These are phyloP conservation scores for Leucocoprinus leucothites DNA, from an alignment of 768 basidiomycete genomes.

Conservation along the genomic window DNA sequence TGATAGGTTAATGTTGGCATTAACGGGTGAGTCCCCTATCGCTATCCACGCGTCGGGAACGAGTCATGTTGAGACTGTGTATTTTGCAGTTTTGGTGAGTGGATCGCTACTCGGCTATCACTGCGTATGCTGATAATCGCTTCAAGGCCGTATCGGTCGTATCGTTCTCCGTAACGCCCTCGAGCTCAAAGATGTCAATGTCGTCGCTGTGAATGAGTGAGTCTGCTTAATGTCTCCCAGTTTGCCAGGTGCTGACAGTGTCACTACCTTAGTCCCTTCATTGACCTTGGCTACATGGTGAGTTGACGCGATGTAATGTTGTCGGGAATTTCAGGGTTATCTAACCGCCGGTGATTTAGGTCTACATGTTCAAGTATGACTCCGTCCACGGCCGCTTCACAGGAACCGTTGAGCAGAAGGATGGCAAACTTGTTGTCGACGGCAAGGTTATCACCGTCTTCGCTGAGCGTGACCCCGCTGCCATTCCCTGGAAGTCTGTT, in stretches of 20 bases:
- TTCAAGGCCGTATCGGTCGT: conserved; percentile 94
- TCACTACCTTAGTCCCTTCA: conserved; percentile 77
- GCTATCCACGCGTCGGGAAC: neutral
- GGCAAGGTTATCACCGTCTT: conserved; percentile 75
- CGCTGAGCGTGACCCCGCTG: conserved; percentile 82
- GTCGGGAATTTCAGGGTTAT: neutral
- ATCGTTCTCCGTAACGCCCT: conserved; percentile 97
- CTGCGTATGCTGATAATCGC: conserved; percentile 5
- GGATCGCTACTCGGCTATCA: neutral
- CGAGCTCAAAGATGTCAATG: conserved; percentile 66
- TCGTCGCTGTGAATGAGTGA: conserved; percentile 94
- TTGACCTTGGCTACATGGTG: conserved; percentile 96
- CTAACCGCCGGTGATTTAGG: conserved; percentile 37
- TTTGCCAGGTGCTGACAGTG: neutral
- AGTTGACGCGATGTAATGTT: conserved; percentile 16
- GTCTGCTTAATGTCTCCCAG: conserved; percentile 26
- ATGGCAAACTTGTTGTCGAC: conserved; percentile 75
- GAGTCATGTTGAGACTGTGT: conserved; percentile 9
- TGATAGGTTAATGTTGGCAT: conserved; percentile 85
- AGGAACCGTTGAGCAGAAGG: conserved; percentile 76
- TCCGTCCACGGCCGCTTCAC: conserved; percentile 92
- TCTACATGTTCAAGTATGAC: conserved; percentile 99
- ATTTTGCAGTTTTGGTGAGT: conserved; percentile 69
- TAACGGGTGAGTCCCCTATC: conserved; percentile 67
- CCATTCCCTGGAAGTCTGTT: conserved; percentile 77